Conservation (phyloP, 441 rosid species). For the Brassica hybrid region DNA sequence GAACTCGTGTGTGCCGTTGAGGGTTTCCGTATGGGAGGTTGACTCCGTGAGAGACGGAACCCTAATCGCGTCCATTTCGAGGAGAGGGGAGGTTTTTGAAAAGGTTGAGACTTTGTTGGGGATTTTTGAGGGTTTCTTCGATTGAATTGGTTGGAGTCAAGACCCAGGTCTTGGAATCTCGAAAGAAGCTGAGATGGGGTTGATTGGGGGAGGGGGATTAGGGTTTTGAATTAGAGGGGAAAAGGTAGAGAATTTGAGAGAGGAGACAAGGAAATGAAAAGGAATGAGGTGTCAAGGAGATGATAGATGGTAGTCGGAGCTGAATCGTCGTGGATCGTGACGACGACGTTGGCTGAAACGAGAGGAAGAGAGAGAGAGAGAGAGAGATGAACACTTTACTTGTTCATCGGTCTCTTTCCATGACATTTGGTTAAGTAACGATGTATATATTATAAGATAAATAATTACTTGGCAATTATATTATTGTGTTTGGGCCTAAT, state of each 20-base stretch:
- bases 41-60: constrained; percentile 47
- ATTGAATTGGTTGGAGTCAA: neutral
- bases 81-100: neutral
- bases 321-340: constrained; percentile 32
- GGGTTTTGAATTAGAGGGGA: neutral
- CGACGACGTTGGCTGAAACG: constrained; percentile 18
- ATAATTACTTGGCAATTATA: too few relatives aligned
- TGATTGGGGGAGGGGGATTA: neutral
- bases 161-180: neutral
- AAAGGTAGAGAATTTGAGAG: neutral
- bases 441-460: too few relatives aligned
- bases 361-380: neutral
- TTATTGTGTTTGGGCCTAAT: too few relatives aligned
- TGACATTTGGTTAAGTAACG: neutral
- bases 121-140: neutral
- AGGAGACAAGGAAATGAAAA: neutral
- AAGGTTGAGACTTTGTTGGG: neutral
- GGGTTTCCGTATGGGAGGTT: constrained; percentile 65
- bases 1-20: constrained; percentile 76
- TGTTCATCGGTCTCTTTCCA: neutral
- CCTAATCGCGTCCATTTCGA: neutral
- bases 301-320: neutral
- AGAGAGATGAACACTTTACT: neutral
- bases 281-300: neutral
- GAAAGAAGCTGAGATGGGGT: neutral